These are phyloP conservation scores for Thelephora terrestris DNA, from an alignment of 1,284 basidiomycete species.

Conservation along the genomic window DNA sequence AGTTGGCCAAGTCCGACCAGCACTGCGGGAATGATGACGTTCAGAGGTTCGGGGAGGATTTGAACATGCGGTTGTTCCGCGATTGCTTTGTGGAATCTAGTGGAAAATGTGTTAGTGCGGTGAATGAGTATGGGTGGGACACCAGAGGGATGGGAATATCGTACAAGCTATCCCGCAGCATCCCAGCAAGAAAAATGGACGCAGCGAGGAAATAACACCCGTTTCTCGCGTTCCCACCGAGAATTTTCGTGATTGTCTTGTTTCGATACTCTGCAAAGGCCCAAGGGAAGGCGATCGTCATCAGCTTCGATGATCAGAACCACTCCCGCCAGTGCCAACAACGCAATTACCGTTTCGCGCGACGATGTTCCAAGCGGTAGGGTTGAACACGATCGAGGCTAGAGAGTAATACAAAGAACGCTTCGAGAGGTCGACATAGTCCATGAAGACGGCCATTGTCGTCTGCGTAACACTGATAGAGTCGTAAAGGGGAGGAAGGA, in stretches of 20 bases:
- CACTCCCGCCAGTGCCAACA: neutral
- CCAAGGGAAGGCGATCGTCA: conserved; percentile 2
- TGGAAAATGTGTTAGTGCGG: conserved; percentile 1
- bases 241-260: conserved; percentile 76
- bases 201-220: conserved; percentile 90
- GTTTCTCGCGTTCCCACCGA: conserved; percentile 61
- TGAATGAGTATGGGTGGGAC: conserved; percentile 1
- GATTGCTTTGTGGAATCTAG: conserved; percentile 66
- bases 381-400: conserved; percentile 75
- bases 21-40: conserved; percentile 49
- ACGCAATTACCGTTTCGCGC: conserved; percentile 74
- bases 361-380: conserved; percentile 91
- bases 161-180: conserved; percentile 80
- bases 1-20: conserved; percentile 70
- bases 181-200: conserved; percentile 82
- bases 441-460: no score
- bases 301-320: neutral
- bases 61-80: conserved; percentile 56
- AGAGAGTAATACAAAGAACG: conserved; percentile 57
- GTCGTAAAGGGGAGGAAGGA: no score
- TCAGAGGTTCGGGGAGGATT: conserved; percentile 47
- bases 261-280: conserved; percentile 66
- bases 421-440: conserved; percentile 47
- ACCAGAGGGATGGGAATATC: conserved; percentile 21
- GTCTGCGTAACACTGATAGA: no score